These are phyloP conservation scores for Calamus simplicifolius DNA, from an alignment of 176 grass and related monocot genomes.

Conservation along the genomic window DNA sequence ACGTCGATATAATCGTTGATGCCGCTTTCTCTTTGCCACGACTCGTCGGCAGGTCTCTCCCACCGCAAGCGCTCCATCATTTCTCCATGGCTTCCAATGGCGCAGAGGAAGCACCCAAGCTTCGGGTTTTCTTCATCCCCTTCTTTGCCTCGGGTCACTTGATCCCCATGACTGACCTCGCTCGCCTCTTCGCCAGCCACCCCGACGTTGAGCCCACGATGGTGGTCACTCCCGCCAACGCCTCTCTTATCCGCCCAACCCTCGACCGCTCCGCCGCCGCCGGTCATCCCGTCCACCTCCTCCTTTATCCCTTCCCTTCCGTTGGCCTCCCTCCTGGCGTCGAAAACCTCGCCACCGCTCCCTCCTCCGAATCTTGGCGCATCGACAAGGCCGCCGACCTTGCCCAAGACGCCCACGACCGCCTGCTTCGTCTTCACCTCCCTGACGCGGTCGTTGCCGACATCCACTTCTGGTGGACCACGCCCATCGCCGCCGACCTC, in stretches of 20 bases:
- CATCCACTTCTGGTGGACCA: background rate
- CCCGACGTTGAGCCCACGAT: slow-evolving; percentile 28
- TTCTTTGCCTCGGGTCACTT: slow-evolving; percentile 69
- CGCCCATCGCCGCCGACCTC: slow-evolving; percentile 26
- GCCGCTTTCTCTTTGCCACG: no score
- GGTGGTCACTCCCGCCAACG: slow-evolving; percentile 49
- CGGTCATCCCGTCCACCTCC: slow-evolving; percentile 21
- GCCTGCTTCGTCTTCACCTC: background rate
- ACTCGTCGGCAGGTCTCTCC: no score
- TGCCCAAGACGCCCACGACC: background rate
- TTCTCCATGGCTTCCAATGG: no score
- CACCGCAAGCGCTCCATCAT: no score
- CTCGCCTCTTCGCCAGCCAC: slow-evolving; percentile 35
- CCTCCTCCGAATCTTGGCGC: slow-evolving; percentile 26
- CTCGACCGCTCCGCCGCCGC: slow-evolving; percentile 16
- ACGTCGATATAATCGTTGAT: no score
- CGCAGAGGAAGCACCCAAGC: background rate
- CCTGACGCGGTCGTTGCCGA: slow-evolving; percentile 7
- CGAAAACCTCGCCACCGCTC: slow-evolving; percentile 37
- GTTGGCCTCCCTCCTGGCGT: slow-evolving; percentile 40
- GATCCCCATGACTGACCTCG: slow-evolving; percentile 63
- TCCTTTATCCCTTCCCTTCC: slow-evolving; percentile 50
- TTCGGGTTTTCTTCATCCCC: slow-evolving; percentile 68
- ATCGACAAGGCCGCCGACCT: slow-evolving; percentile 41
- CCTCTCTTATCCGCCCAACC: slow-evolving; percentile 10